Percentiles rank a stretch among this genome's conserved stretches.
Evolutionary conservation across 495 filamentous ascomycete species (phyloP).

Genomic region (Neurospora cerealis): DNA sequence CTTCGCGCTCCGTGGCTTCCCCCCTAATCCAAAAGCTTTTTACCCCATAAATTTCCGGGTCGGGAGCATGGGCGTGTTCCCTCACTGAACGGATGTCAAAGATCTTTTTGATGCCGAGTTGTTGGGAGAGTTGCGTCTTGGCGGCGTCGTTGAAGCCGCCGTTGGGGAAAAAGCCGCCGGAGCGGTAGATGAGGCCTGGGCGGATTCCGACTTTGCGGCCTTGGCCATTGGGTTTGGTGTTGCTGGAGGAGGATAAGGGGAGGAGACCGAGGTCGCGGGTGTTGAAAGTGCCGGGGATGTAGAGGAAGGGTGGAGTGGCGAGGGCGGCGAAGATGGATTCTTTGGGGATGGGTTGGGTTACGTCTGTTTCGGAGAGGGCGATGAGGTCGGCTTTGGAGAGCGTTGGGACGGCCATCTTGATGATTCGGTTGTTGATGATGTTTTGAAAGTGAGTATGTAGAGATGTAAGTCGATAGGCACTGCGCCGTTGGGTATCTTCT

Average conservation of each 20-base stretch:
- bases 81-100: conserved; percentile 34
- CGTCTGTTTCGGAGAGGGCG: conserved; percentile 29
- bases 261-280: conserved; percentile 45
- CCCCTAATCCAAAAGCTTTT: conserved; percentile 28
- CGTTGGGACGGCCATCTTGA: conserved; percentile 15
- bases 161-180: conserved; percentile 29
- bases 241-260: conserved; percentile 13
- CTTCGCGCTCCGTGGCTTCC: conserved; percentile 15
- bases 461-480: neutral
- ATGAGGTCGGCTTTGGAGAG: conserved; percentile 21
- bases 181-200: conserved; percentile 41
- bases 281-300: conserved; percentile 43
- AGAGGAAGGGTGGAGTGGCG: conserved; percentile 42
- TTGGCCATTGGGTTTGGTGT: neutral
- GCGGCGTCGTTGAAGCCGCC: conserved; percentile 22
- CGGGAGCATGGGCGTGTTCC: conserved; percentile 26
- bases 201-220: conserved; percentile 16
- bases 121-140: conserved; percentile 23
- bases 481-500: neutral
- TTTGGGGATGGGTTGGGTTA: conserved; percentile 18
- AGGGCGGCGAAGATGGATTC: conserved; percentile 21
- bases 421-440: neutral
- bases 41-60: conserved; percentile 30
- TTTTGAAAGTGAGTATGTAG: neutral
- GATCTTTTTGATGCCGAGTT: conserved; percentile 29